Evolutionary conservation across 2,329 filamentous ascomycete species (phyloP), one percentile per base, ranked within the genome.

Genomic region (Fusarium foetens): DNA sequence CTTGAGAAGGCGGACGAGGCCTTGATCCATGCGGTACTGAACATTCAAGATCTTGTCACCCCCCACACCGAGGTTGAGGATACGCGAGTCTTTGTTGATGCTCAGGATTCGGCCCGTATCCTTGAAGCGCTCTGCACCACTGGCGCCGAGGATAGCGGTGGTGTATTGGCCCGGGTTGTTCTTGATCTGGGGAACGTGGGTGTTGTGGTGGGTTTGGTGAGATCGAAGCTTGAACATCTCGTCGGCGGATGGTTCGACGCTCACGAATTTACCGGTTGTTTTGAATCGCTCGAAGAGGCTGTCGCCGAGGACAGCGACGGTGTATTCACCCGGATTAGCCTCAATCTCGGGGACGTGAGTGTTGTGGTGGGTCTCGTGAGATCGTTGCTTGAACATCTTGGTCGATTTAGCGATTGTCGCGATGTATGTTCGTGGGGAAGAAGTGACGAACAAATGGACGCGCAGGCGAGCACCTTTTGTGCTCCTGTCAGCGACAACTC

Each of bases 231-330:
- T 67, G 39, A 60, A 67, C 53, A 67, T 66, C 0, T 8, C 48
- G 31, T 19, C 46, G 29, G 14, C 29, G 29, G 29, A 4, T 1
- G n/a, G n/a, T 31, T 7, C 16, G 11, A 9, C 46, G n/a, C 11
- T 51, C 5, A 19, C 12, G 36, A 19, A 14, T 29, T 21, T 12
- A 10, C 36, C 54, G 3, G 63, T 67, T 1, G 42, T 62, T 4
- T 67, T 68, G 23, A 68, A 68, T 0, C 65, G 64, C 19, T 68
- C 66, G 2, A 68, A 68, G 7, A 68, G 43, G 13, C 64, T 68
- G 16, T 68, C 66, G 8, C 66, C 66, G 2, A 68, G 43, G 2
- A 68, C 12, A 13, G 35, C 57, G 16, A 68, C 27, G 0, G 35
- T 36, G 13, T 46, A 68, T 4, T 33, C 42, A 8, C 52, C 29